Percentiles rank a stretch among this genome's conserved stretches.
Conservation (phyloP, 495 filamentous ascomycete species). For the Hypoxylon rickii region DNA sequence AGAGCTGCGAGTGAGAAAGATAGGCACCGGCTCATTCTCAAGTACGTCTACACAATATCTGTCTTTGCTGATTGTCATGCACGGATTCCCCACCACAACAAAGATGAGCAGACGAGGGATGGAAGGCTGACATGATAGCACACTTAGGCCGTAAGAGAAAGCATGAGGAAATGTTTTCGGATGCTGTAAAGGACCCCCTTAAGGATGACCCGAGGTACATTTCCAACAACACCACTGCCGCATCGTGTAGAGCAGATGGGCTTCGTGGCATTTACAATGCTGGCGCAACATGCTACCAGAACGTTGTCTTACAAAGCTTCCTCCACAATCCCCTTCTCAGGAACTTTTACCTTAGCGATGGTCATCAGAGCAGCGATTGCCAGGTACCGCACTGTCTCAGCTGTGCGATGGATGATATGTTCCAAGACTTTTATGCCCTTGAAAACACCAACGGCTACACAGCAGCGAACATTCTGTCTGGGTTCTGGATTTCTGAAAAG, state of each 20-base stretch:
- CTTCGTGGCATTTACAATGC: constrained; percentile 92
- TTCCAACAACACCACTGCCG: constrained; percentile 60
- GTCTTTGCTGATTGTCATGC: too few species aligned
- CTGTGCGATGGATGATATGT: constrained; percentile 89
- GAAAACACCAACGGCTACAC: constrained; percentile 85
- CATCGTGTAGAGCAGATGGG: constrained; percentile 71
- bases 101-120: background rate
- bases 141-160: constrained; percentile 59
- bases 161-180: constrained; percentile 60
- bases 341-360: constrained; percentile 84
- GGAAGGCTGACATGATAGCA: background rate
- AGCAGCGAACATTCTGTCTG: constrained; percentile 76
- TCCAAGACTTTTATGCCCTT: constrained; percentile 81
- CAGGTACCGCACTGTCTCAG: constrained; percentile 70
- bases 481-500: constrained; percentile 75
- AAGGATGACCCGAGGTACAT: constrained; percentile 66
- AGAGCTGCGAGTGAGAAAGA: constrained; percentile 64
- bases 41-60: constrained; percentile 38
- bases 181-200: constrained; percentile 55
- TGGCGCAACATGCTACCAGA: constrained; percentile 92
- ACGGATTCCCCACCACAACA: background rate
- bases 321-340: constrained; percentile 86
- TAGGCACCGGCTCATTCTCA: constrained; percentile 57
- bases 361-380: constrained; percentile 75
- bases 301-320: constrained; percentile 84